Percentiles rank a stretch among this genome's conserved stretches.
phyloP scores from a whole-genome alignment of 2,329 filamentous ascomycete species.

The Diplodia scrobiculata region DNA sequence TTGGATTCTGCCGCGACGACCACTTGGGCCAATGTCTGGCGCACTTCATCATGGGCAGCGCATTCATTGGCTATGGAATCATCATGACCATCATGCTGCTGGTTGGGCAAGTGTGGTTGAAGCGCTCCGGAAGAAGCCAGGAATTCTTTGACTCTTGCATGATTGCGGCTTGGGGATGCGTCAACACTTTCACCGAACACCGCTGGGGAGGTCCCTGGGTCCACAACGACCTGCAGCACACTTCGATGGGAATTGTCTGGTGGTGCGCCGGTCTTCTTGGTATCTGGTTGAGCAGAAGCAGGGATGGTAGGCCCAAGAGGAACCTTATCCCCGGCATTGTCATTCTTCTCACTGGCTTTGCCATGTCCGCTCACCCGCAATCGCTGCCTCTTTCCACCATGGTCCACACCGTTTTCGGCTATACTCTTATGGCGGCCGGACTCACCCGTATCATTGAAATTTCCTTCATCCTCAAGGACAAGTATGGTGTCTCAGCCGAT shows the following conservation, averaged over 20 bases:
- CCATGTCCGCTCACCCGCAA: slow-evolving; percentile 91
- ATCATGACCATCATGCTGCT: slow-evolving; percentile 81
- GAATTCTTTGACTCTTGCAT: slow-evolving; percentile 94
- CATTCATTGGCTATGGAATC: slow-evolving; percentile 92
- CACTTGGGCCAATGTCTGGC: slow-evolving; percentile 90
- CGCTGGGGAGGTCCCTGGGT: slow-evolving; percentile 89
- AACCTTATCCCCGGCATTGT: slow-evolving; percentile 93
- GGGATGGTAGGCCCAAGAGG: slow-evolving; percentile 81
- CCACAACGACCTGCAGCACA: slow-evolving; percentile 94
- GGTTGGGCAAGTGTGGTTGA: slow-evolving; percentile 85
- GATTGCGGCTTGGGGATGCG: slow-evolving; percentile 91
- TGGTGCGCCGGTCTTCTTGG: slow-evolving; percentile 91
- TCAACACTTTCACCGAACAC: slow-evolving; percentile 98
- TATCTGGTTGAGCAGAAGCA: slow-evolving; percentile 84
- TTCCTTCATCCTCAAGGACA: slow-evolving; percentile 79
- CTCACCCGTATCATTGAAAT: slow-evolving; percentile 86
- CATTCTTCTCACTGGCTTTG: slow-evolving; percentile 89
- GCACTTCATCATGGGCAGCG: slow-evolving; percentile 98
- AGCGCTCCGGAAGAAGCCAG: slow-evolving; percentile 79
- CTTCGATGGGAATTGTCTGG: slow-evolving; percentile 99
- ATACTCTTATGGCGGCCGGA: slow-evolving; percentile 90
- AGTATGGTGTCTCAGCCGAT: slow-evolving; percentile 64
- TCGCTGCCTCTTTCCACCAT: slow-evolving; percentile 79
- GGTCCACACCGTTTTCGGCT: slow-evolving; percentile 88
- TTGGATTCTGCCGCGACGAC: slow-evolving; percentile 91